Base-by-base conservation (phyloP, 108 stramenopile species). In the Nitzschia inconspicua region DNA sequence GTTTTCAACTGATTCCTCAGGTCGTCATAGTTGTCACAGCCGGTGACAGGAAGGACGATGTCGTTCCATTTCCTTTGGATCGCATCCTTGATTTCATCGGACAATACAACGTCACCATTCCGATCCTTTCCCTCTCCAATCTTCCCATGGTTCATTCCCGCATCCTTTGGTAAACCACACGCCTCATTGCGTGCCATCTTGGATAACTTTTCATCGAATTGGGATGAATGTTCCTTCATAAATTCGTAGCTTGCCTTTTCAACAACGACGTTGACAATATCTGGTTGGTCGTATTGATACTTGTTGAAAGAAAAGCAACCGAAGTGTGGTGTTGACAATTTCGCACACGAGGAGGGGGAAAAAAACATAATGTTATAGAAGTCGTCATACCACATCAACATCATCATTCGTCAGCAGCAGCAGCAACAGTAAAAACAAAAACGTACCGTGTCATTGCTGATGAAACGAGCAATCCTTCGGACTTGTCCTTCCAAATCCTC, bases 181-280 rank as follows among this genome's bases (percentile, higher is more conserved):
- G 77, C 72, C 40, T 65, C 68, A 50, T 78, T 78, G 34, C 77
- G 39, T 20, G 72, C 23, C 1, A 60, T 16, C 40, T 78, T 78
- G 42, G 72, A 70, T 3, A 78, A 41, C 28, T 61, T 68, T 40
- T 78, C 77, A 43, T 78, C 64, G 36, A 78, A 78, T n/a, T 78
- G 43, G 11, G 44, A 44, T 32, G 63, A 39, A 34, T 73, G 52
- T 2, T 24, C n/a, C 23, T 60, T 68, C 77, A 78, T 78, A 47
- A 73, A 73, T 22, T 53, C 63, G 32, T 57, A 78, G 0, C 65
- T 57, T 10, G 77, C 67, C 20, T 29, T 31, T 2, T 46, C 28
- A 10, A 65, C 36, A 7, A 50, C 57, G 22, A 4, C 16, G 3
- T 56, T 29, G 10, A 78, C 35, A 11, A 50, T 28, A 16, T 57